Evolutionary conservation across 1,284 basidiomycete genomes (phyloP).

Genomic region (Acaromyces ingoldii): DNA sequence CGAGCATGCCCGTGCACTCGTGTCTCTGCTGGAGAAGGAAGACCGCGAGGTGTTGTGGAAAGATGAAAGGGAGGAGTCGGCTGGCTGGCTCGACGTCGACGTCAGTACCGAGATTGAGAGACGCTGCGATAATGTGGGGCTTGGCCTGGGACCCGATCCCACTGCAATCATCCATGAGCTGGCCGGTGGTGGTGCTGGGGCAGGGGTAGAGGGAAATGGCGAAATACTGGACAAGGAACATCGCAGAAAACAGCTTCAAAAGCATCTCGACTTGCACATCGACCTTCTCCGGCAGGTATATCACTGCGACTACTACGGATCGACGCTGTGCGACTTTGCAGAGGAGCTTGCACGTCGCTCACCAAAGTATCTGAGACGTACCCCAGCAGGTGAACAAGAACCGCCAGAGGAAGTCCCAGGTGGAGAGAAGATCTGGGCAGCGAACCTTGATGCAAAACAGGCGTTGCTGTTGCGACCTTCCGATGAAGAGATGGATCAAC

Average conservation of each 20-base stretch:
- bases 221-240: background rate
- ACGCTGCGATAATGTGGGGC: background rate
- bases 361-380: conserved; percentile 1
- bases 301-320: conserved; percentile 47
- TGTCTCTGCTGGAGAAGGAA: conserved; percentile 28
- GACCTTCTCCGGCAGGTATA: conserved; percentile 43
- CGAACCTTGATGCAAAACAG: conserved; percentile 36
- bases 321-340: conserved; percentile 38
- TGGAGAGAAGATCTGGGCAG: conserved; percentile 27
- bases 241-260: conserved; percentile 22
- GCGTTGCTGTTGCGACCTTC: conserved; percentile 23
- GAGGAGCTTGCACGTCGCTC: conserved; percentile 37
- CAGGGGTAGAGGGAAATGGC: conserved; percentile 4
- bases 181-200: background rate
- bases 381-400: background rate
- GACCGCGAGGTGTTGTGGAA: conserved; percentile 16
- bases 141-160: background rate
- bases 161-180: background rate
- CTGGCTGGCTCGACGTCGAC: background rate
- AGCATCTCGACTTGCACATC: conserved; percentile 40
- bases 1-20: conserved; percentile 29
- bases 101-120: background rate
- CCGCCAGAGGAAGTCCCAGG: background rate
- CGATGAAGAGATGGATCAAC: conserved; percentile 20
- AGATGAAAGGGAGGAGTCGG: background rate